Percentiles rank a stretch among this genome's conserved stretches.
Conservation (phyloP, 2,329 filamentous ascomycete species). For the Ceratocystis cacaofunesta region DNA sequence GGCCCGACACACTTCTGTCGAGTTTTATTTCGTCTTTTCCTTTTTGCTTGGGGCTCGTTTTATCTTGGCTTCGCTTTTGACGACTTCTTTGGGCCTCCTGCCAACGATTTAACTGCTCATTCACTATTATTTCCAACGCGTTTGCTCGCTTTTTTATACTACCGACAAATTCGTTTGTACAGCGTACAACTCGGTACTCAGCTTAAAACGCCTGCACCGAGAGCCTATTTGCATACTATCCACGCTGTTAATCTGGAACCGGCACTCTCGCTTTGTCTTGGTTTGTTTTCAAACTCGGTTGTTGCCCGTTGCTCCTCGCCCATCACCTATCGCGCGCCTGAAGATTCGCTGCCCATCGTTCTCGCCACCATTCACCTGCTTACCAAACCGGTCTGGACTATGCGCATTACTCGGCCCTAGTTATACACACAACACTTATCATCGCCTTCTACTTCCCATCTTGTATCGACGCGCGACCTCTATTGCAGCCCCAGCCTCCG, state of each 20-base stretch:
- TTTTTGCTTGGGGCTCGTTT: not conserved
- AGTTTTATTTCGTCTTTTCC: not conserved
- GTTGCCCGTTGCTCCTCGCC: not conserved
- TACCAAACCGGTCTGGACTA: not conserved
- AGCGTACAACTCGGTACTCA: no score
- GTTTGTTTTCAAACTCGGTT: no score
- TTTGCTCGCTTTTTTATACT: not conserved
- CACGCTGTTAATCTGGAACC: no score
- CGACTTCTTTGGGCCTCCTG: not conserved
- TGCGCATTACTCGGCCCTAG: not conserved
- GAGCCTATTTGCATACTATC: no score
- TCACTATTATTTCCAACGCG: not conserved
- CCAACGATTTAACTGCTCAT: not conserved
- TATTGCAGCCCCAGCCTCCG: constrained; percentile 1
- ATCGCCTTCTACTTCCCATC: not conserved
- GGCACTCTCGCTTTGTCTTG: no score
- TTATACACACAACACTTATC: not conserved
- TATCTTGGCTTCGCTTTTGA: not conserved
- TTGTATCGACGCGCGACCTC: not conserved
- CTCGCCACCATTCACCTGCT: not conserved
- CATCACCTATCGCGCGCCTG: not conserved
- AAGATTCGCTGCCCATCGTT: not conserved
- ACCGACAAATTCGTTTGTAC: no score
- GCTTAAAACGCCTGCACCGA: no score
- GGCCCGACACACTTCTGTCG: not conserved